Conservation (phyloP, 306 rosid species). For the Purshia tridentata region DNA sequence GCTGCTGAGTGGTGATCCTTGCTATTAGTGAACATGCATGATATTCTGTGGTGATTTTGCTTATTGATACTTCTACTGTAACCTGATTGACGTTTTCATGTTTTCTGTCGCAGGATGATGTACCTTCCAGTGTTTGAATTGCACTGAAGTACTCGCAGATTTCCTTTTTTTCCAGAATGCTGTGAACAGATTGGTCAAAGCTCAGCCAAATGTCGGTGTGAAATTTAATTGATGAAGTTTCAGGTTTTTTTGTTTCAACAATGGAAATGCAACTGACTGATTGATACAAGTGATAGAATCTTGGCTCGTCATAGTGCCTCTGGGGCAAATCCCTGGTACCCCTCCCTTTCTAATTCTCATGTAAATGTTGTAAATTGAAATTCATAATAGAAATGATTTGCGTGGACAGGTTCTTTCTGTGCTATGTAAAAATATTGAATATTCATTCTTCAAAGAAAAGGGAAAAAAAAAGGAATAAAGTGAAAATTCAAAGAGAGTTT, state of each 20-base stretch:
- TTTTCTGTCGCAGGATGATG: slow-evolving; percentile 55
- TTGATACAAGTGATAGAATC: slow-evolving; percentile 55
- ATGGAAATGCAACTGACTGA: slow-evolving; percentile 59
- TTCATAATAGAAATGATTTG: slow-evolving; percentile 52
- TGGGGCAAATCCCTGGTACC: slow-evolving; percentile 43
- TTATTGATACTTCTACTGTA: too few species aligned
- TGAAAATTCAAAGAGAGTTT: slow-evolving; percentile 26
- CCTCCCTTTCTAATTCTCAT: slow-evolving; percentile 43
- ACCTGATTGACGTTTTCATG: neutral
- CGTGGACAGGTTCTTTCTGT: slow-evolving; percentile 54
- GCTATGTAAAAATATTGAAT: slow-evolving; percentile 45
- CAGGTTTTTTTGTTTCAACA: slow-evolving; percentile 46
- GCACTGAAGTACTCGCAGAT: slow-evolving; percentile 18
- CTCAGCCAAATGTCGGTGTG: slow-evolving; percentile 26
- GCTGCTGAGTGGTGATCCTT: neutral
- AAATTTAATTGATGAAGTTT: slow-evolving; percentile 44
- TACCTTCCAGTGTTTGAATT: slow-evolving; percentile 6
- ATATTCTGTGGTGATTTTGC: too few species aligned
- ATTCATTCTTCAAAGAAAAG: slow-evolving; percentile 50
- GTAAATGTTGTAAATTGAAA: slow-evolving; percentile 85
- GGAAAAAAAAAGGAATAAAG: slow-evolving; percentile 28
- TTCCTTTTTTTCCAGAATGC: slow-evolving; percentile 35
- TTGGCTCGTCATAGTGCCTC: slow-evolving; percentile 39
- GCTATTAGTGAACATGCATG: neutral
- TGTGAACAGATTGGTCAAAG: slow-evolving; percentile 38